Base-by-base conservation (phyloP, 2,329 filamentous ascomycete genomes). In the Drechslera avenae region DNA sequence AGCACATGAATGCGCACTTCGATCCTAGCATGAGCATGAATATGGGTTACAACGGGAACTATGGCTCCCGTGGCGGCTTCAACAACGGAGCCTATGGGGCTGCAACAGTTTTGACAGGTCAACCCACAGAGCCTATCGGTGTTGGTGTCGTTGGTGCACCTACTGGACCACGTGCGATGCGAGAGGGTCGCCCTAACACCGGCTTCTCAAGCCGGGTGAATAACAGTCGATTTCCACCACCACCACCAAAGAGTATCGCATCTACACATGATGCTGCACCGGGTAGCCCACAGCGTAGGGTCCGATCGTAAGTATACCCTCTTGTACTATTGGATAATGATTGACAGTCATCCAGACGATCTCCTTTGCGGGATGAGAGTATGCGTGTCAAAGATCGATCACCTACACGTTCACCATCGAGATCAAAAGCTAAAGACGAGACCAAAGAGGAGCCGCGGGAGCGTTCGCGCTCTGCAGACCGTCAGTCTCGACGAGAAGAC, bases 101-200 rank as follows among this genome's bases (percentile, higher is more conserved):
- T 39, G 69, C 67, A 57, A 73, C 67, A 14, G 69, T 75, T 17
- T 52, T 75, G 39, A 72, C 64, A 40, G 71, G 70, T 19, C 62
- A 63, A 34, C 49, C 56, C 19, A 12, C 47, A 18, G 68, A 75
- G 52, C 73, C 78, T 5, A 73, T 74, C 43, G 80, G 79, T 4
- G 75, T 90, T 81, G 83, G 82, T 31, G 82, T 85, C 44, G 78
- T 78, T 67, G 83, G 83, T 76, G 94, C 94, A 21, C 94, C 94
- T 21, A 96, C 89, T 46, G 94, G 92, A 8, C 94, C 94, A 39
- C 92, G 94, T 75, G 94, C 94, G 14, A 96, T 97, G 90, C 84
- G 93, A 57, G 88, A 94, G 74, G 91, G 91, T 23, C 79, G 91
- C 9, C 89, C 90, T 43, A 95, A 95, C 72, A 92, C 87, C 50